Evolutionary conservation across 371 early-diverging fungal species (phyloP), one percentile per base, ranked within the genome.

Genomic region (Fennellomyces sp.): DNA sequence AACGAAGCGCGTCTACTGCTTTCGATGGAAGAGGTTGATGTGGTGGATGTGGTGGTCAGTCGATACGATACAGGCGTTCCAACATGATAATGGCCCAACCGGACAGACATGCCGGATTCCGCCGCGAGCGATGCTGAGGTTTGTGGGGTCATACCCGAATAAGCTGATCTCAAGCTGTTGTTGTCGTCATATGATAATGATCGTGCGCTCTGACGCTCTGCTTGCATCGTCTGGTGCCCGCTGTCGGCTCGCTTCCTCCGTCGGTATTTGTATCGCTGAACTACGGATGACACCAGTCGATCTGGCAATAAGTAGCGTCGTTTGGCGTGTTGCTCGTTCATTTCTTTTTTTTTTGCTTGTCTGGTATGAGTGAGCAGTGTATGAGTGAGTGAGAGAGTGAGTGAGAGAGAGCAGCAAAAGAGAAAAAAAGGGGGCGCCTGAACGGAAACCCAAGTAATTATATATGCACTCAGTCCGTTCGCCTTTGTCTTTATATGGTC

Each of bases 61-160:
- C n/a, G 30, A 35, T 47, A 54, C n/a, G 61, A 52, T 7, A 55
- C 52, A 19, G 66, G 66, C 41, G 66, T 65, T n/a, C 66, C 66
- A 15, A 65, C 36, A 27, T 51, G 45, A 26, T 56, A 65, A 15
- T 50, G 66, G 21, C 61, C 58, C 28, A 58, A 57, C 31, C 61
- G 56, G 31, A 55, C 61, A 15, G 66, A 65, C 58, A 65, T 47
- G 17, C 29, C 52, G 7, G 63, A 61, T 7, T 50, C 52, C 1
- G 57, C 63, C 1, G 48, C 31, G 4, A 48, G 39, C 3, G 62
- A 61, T 38, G 50, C 12, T 2, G 33, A 15, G 3, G 21, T 35
- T 17, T 19, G 55, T 13, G 33, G 33, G 13, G 52, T 33, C 52
- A 30, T 17, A 5, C 58, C 57, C n/a, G 65, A 65, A 7, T 26